Base-by-base conservation (phyloP, 2,329 filamentous ascomycete genomes). In the Exophiala sp. region DNA sequence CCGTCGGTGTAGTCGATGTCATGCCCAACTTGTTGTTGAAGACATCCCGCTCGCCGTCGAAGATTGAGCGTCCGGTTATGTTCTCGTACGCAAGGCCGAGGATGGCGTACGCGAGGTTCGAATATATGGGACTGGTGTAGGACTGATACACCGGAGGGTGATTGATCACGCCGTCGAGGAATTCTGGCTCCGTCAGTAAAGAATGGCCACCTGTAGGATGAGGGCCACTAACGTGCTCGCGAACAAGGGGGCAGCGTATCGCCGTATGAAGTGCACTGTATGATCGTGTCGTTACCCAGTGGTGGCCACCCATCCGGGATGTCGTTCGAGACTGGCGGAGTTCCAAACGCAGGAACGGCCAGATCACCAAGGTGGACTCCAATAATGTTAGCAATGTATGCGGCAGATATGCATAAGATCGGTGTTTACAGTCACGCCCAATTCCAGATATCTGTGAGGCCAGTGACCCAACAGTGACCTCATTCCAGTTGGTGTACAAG, bases 381-480 rank as follows among this genome's bases (percentile, higher is more conserved):
- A 10, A 29, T 1, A 18, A 29, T 33, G 24, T 50, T n/a, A 50
- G 47, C 39, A 29, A 42, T 43, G 16, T 16, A 24, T 42, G 7
- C 8, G 14, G 7, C 12, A 47, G 8, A 11, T 12, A 3, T 12
- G 11, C 11, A 20, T 5, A 8, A 21, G 11, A 29, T 32, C 12
- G 20, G 12, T 18, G 32, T 42, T 46, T 39, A 52, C 50, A 52
- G 21, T 52, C 50, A 46, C 50, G 50, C 5, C 50, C 50, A 3
- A 52, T 52, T 32, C 50, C 50, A 7, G 50, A 52, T 16, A 79
- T 66, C 39, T 80, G 77, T 1, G 68, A 71, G 1, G 75, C 73
- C 6, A 80, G 62, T 14, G 74, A 68, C 3, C 69, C 71, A 5
- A 79, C 64, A 0, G 76, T 80, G 21, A 81, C 66, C 8, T 75